These are phyloP conservation scores for Glycine tomentella DNA, from an alignment of 306 rosid genomes.

Conservation along the genomic window DNA sequence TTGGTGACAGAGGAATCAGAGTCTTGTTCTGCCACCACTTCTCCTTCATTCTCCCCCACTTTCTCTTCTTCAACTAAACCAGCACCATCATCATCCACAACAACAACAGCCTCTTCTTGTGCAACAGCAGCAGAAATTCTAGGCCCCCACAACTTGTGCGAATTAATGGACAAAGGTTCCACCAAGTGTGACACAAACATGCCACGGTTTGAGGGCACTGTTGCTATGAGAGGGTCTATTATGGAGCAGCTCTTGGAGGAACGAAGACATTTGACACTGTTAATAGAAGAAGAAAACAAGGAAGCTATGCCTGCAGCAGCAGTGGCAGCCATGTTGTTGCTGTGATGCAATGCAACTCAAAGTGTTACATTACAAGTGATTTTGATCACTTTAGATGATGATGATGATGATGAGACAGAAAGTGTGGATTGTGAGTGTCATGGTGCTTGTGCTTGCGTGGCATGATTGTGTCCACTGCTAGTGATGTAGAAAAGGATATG, in stretches of 20 bases:
- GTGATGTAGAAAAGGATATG: constrained; percentile 47
- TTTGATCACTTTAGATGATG: neutral
- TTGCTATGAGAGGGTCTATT: constrained; percentile 32
- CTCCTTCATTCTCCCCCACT: constrained; percentile 17
- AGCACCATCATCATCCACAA: constrained; percentile 52
- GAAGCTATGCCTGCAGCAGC: constrained; percentile 72
- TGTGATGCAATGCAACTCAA: constrained; percentile 10
- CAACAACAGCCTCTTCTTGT: constrained; percentile 59
- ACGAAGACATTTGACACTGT: constrained; percentile 58
- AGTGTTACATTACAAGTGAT: constrained; percentile 2
- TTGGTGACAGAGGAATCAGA: constrained; percentile 61
- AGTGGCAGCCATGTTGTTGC: constrained; percentile 71
- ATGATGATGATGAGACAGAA: constrained; percentile 15
- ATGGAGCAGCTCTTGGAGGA: constrained; percentile 50
- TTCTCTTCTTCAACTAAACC: constrained; percentile 39
- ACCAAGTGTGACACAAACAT: constrained; percentile 48
- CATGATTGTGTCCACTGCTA: constrained; percentile 69
- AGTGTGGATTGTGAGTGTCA: constrained; percentile 9
- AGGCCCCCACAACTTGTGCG: constrained; percentile 54
- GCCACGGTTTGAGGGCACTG: constrained; percentile 44
- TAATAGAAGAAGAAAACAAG: constrained; percentile 65
- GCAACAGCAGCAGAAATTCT: constrained; percentile 68
- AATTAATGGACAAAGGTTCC: constrained; percentile 52
- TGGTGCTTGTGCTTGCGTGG: constrained; percentile 62
- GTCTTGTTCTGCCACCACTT: constrained; percentile 40